These are phyloP conservation scores for Wickerhamomyces sp. DNA, from an alignment of 1,139 yeast genomes.

Conservation along the genomic window DNA sequence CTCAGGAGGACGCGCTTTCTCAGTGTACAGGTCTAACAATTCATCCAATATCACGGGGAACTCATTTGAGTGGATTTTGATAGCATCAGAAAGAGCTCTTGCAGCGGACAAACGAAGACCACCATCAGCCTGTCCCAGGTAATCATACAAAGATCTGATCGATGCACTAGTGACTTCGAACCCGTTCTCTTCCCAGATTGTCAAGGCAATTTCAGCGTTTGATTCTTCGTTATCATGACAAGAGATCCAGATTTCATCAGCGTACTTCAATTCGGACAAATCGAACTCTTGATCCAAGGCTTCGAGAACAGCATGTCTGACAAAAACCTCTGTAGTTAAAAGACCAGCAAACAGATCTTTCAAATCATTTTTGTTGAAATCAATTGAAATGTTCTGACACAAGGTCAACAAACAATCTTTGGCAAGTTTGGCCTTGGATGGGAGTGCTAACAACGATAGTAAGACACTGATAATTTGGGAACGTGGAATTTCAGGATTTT, in stretches of 20 bases:
- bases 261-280: constrained; percentile 46
- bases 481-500: constrained; percentile 66
- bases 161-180: constrained; percentile 42
- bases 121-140: constrained; percentile 48
- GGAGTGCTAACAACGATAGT: constrained; percentile 61
- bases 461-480: constrained; percentile 54
- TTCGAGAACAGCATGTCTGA: constrained; percentile 75
- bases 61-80: constrained; percentile 26
- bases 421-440: constrained; percentile 74
- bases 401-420: constrained; percentile 78
- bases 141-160: constrained; percentile 41
- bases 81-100: constrained; percentile 50
- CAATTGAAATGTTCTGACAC: constrained; percentile 68
- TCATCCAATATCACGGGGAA: constrained; percentile 36
- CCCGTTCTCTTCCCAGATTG: constrained; percentile 81
- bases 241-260: constrained; percentile 72
- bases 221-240: constrained; percentile 67
- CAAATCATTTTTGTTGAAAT: constrained; percentile 53
- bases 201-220: constrained; percentile 61
- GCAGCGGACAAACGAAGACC: constrained; percentile 69
- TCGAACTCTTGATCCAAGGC: constrained; percentile 86
- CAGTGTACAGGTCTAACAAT: constrained; percentile 50
- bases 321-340: constrained; percentile 61
- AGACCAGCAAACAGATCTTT: constrained; percentile 52
- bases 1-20: constrained; percentile 68